Base-by-base conservation (phyloP, 495 filamentous ascomycete species). In the Penicillium paradoxum region DNA sequence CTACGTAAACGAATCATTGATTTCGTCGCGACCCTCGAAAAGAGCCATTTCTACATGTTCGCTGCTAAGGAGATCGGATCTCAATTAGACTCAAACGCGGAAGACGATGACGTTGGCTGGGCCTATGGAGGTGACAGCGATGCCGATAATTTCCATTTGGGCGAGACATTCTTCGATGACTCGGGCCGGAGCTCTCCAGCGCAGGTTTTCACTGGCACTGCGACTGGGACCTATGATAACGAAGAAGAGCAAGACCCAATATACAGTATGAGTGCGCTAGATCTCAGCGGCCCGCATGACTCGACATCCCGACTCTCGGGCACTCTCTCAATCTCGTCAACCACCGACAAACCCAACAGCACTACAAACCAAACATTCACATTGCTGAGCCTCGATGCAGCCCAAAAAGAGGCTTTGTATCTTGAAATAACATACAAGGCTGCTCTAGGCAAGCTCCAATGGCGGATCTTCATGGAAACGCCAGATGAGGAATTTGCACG, bases 51-150 rank as follows among this genome's bases (percentile, higher is more conserved):
- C 45, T 91, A 91, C 69, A 84, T 88, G 49, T 81, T 85, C 21
- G 89, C 92, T 2, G 86, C 87, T 8, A 86, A 88, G 58, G 90
- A 96, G 59, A 90, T 98, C 68, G 76, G 79, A 24, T 73, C 70
- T 21, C 82, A 87, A 46, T 75, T 82, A 18, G 87, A 86, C 48
- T 73, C 79, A 2, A 76, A 84, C 17, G 63, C 63, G 9, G 85
- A 92, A 57, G 90, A 92, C 59, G 90, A 93, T 54, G 90, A 96
- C 61, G 79, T 81, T 6, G 83, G 81, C 30, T 95, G 90, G 89
- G 83, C 81, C 21, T 85, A 81, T 17, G 49, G 49, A 50, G 73
- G 79, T 11, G 88, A 91, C 56, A 76, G 73, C n/a, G 69, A 78
- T 32, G 75, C 72, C 1, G 76, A 78, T 25, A 70, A 73, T 33